phyloP scores from a whole-genome alignment of 352 stramenopile genomes.

The Globisporangium polare region DNA sequence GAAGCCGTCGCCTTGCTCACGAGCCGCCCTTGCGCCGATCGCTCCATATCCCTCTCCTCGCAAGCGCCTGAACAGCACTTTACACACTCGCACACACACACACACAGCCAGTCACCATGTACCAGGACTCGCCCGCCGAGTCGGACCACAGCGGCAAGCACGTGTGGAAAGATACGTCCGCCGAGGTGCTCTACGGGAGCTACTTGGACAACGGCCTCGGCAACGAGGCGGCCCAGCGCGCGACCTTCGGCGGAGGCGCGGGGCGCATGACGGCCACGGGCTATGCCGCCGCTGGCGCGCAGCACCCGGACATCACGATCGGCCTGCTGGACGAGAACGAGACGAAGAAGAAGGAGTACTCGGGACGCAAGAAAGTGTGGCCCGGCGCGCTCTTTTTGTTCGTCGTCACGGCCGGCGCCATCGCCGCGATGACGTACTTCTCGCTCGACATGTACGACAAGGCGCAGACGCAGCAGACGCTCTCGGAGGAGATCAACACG shows the following conservation, averaged over 20 bases:
- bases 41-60: not conserved
- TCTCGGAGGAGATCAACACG: conserved; percentile 47
- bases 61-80: not conserved
- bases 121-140: conserved; percentile 21
- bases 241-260: not conserved
- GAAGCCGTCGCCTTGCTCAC: not conserved
- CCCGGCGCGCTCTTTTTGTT: conserved; percentile 72
- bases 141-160: conserved; percentile 26
- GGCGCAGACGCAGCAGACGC: conserved; percentile 58
- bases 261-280: conserved; percentile 18
- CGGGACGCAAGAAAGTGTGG: conserved; percentile 75
- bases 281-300: not conserved
- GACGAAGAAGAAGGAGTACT: conserved; percentile 41
- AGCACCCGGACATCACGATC: conserved; percentile 72
- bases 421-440: conserved; percentile 64
- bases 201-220: conserved; percentile 42
- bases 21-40: not conserved
- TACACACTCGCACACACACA: not conserved
- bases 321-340: conserved; percentile 54
- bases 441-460: conserved; percentile 50
- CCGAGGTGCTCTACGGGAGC: conserved; percentile 68
- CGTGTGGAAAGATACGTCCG: conserved; percentile 72
- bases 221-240: conserved; percentile 20
- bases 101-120: conserved; percentile 7
- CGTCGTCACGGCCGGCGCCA: conserved; percentile 37